Evolutionary conservation across 768 basidiomycete species (phyloP).

Genomic region (Amanita jacksonii): DNA sequence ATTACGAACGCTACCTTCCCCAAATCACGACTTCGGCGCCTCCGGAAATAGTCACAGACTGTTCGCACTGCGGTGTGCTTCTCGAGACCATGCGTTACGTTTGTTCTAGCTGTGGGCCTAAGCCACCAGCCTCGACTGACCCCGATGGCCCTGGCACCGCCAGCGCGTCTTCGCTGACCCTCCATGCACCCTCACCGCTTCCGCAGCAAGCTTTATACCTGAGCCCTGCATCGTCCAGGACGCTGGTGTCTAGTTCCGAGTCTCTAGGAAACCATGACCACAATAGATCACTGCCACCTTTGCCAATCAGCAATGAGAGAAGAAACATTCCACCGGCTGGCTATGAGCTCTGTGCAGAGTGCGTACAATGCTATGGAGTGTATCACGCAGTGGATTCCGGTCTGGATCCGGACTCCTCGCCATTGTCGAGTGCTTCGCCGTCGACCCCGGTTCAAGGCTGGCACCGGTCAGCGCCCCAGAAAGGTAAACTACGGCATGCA

Average conservation of each 20-base stretch:
- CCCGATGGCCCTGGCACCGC: conserved; percentile 18
- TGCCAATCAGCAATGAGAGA: conserved; percentile 1
- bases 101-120: conserved; percentile 82
- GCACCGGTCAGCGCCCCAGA: conserved; percentile 59
- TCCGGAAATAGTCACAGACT: conserved; percentile 59
- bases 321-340: conserved; percentile 24
- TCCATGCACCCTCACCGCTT: conserved; percentile 18
- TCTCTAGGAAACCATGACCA: conserved; percentile 18
- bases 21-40: conserved; percentile 35
- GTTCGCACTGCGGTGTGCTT: conserved; percentile 69
- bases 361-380: conserved; percentile 71
- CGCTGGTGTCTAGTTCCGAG: conserved; percentile 24
- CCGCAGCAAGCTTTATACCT: conserved; percentile 19
- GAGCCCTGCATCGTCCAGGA: conserved; percentile 28
- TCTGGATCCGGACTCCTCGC: conserved; percentile 36
- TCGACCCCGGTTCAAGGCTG: conserved; percentile 36
- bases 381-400: conserved; percentile 63
- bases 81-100: conserved; percentile 85
- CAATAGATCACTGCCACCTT: conserved; percentile 24
- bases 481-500: conserved; percentile 74
- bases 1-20: conserved; percentile 19
- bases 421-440: conserved; percentile 29
- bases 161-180: conserved; percentile 20
- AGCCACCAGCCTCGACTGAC: conserved; percentile 29
- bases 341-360: conserved; percentile 79